Evolutionary conservation across 2,329 filamentous ascomycete species (phyloP).

Genomic region (Anisogramma anomala): DNA sequence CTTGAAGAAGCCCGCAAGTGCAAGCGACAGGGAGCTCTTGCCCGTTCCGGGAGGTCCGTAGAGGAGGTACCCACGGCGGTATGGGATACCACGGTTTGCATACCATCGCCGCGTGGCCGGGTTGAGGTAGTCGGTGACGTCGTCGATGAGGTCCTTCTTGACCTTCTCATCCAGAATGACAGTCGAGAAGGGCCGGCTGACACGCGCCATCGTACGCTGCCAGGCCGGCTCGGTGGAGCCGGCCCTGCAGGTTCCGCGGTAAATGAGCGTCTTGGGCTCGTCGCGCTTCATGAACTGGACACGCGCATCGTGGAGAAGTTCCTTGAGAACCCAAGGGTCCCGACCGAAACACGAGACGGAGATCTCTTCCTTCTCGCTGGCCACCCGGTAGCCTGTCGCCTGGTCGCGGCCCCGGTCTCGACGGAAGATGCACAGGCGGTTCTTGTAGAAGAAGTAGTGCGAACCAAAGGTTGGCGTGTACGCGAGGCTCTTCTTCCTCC

Average conservation of each 20-base stretch:
- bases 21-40: slow-evolving; percentile 62
- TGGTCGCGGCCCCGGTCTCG: slow-evolving; percentile 38
- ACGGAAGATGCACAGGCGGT: slow-evolving; percentile 45
- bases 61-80: slow-evolving; percentile 72
- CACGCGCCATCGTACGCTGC: slow-evolving; percentile 51
- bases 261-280: slow-evolving; percentile 52
- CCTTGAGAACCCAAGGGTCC: slow-evolving; percentile 48
- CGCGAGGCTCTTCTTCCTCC: slow-evolving; percentile 37
- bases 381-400: slow-evolving; percentile 23
- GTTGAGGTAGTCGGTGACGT: slow-evolving; percentile 52
- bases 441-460: slow-evolving; percentile 58
- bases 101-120: slow-evolving; percentile 65
- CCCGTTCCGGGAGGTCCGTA: slow-evolving; percentile 72
- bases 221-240: slow-evolving; percentile 36
- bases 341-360: slow-evolving; percentile 51
- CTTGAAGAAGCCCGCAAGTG: slow-evolving; percentile 57
- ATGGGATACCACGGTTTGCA: slow-evolving; percentile 70
- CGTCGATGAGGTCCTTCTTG: slow-evolving; percentile 48
- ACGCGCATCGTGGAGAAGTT: slow-evolving; percentile 48
- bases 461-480: slow-evolving; percentile 58
- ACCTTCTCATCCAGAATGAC: slow-evolving; percentile 51
- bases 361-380: slow-evolving; percentile 47
- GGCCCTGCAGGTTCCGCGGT: slow-evolving; percentile 40
- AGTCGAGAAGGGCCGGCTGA: slow-evolving; percentile 50
- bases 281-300: slow-evolving; percentile 44